phyloP scores from a whole-genome alignment of 2,329 filamentous ascomycete species.

The Emmonsia crescens region DNA sequence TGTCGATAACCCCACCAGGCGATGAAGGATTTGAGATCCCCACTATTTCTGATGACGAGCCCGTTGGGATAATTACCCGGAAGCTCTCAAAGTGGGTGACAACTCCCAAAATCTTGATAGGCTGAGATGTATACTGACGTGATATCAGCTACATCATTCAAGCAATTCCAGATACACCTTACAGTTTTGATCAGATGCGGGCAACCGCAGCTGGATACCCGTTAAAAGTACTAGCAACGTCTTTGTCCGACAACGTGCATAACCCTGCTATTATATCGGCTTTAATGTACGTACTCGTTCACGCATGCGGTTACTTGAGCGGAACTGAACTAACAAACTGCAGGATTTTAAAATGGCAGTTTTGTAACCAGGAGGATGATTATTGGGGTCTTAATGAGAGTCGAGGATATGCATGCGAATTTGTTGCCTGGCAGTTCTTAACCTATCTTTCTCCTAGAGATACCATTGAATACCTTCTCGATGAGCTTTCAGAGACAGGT shows the following conservation, averaged over 20 bases:
- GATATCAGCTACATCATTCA: constrained; percentile 27
- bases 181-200: constrained; percentile 36
- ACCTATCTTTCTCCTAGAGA: constrained; percentile 46
- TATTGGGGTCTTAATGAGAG: constrained; percentile 47
- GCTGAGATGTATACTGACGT: neutral
- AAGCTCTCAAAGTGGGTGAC: constrained; percentile 29
- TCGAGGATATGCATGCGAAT: constrained; percentile 48
- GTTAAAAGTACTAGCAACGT: constrained; percentile 29
- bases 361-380: constrained; percentile 40
- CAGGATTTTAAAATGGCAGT: constrained; percentile 49
- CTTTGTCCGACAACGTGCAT: constrained; percentile 32
- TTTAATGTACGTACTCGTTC: constrained; percentile 38
- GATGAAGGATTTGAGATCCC: constrained; percentile 28
- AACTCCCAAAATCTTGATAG: neutral
- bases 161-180: constrained; percentile 30
- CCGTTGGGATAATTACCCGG: constrained; percentile 28
- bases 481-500: constrained; percentile 33
- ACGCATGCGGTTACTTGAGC: neutral
- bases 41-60: constrained; percentile 31
- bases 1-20: constrained; percentile 13
- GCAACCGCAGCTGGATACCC: constrained; percentile 28
- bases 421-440: constrained; percentile 52
- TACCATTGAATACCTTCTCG: constrained; percentile 46
- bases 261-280: constrained; percentile 37
- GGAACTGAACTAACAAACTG: neutral